Base-by-base conservation (phyloP, 192 early-diverging fungal species). In the Entophlyctis luteolus region DNA sequence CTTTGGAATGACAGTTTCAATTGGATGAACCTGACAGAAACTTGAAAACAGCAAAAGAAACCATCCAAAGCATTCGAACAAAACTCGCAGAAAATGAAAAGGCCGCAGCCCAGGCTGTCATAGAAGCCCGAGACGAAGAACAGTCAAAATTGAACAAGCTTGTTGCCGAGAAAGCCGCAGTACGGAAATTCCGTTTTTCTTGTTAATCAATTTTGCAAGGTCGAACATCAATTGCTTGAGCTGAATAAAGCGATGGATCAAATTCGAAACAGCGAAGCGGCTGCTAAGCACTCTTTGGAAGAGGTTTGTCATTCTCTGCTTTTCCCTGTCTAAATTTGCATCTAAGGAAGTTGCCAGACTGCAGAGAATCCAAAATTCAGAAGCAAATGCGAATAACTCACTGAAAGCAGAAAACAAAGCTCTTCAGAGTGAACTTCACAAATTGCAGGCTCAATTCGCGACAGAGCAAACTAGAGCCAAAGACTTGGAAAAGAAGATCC, bases 71-170 rank as follows among this genome's bases (percentile, higher is more conserved):
- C 27, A 28, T 68, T 31, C 6, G 49, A 53, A 25, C 5, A 48
- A 18, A 34, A 34, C 46, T 70, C 2, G 56, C 27, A n/a, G 10
- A n/a, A 10, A 69, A 31, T 4, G 68, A 70, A n/a, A 36, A 70
- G 37, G 35, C 65, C 34, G 48, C 65, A 47, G 34, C 67, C 18
- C 39, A 70, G 14, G 20, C 28, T 2, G 50, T 70, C 25, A 27
- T 47, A 56, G 52, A 58, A 45, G 56, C 52, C n/a, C 56, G 42
- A 12, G 68, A 70, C 8, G 67, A 70, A 53, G 68, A 70, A 70
- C 1, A 25, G 2, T 45, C 16, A 6, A 70, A 48, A 28, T 31
- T 65, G 27, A 65, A 55, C 37, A 68, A 67, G 32, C 33, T 70
- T 16, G 2, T 46, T 58, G 35, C 58, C 10, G 68, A 70, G 23